These are phyloP conservation scores for Nannochloropsis salina DNA, from an alignment of 108 stramenopile species.

Conservation along the genomic window DNA sequence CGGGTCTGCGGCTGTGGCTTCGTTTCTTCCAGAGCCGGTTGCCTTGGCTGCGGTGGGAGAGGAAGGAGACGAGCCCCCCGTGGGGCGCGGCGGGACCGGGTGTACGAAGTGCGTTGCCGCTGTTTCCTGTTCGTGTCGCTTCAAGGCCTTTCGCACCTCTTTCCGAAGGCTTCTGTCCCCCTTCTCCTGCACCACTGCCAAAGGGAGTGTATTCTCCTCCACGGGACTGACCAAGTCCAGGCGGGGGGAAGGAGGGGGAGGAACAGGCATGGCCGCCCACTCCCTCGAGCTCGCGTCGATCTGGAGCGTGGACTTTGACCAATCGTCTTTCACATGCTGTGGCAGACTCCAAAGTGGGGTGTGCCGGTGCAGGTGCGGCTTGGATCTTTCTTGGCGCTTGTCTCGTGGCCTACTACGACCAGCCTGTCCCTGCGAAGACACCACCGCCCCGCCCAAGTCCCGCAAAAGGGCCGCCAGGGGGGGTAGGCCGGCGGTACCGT, in stretches of 20 bases:
- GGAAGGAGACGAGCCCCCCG: background rate
- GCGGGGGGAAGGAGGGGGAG: conserved; percentile 9
- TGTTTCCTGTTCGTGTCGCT: background rate
- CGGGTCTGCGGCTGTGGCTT: background rate
- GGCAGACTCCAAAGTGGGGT: background rate
- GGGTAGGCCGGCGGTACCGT: background rate
- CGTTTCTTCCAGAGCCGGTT: background rate
- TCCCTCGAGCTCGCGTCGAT: background rate
- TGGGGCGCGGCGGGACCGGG: background rate
- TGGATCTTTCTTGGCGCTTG: background rate
- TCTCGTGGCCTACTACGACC: background rate
- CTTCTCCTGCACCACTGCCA: background rate
- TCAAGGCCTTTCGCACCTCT: background rate
- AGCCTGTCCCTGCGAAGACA: background rate
- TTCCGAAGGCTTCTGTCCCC: background rate
- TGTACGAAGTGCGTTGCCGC: background rate
- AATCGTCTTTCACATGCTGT: background rate
- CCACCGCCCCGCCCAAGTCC: background rate
- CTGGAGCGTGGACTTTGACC: background rate
- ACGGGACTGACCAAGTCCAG: background rate
- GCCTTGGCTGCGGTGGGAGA: background rate
- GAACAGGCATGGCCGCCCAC: background rate
- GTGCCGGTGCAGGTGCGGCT: background rate
- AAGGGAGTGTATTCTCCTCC: background rate
- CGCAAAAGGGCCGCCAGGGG: background rate